Base-by-base conservation (phyloP, 768 basidiomycete species). In the Termitomyces sp. region DNA sequence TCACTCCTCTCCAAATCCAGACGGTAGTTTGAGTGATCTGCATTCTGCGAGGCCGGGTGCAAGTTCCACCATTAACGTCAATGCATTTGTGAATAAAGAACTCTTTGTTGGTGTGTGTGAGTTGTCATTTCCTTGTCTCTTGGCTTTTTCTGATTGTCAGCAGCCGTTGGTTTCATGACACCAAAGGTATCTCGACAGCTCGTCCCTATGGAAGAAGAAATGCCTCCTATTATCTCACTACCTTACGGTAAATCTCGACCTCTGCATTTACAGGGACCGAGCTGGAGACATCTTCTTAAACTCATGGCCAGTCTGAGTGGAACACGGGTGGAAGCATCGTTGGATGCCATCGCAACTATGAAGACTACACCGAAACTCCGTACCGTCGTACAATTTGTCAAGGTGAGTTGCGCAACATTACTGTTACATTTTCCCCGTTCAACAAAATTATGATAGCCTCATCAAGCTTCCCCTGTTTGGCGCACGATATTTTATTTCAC, bases 361-460 rank as follows among this genome's bases (percentile, higher is more conserved):
- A 86, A 85, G 64, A 73, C 72, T 1, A 80, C 81, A 6, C 74
- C 86, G 52, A 80, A 78, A 59, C 72, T 93, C 46, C 85, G 91
- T 43, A 85, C 85, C 0, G 87, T 92, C 0, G 72, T 93, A 56
- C 90, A 92, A 64, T 90, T 92, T 64, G 77, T 90, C 51, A 88
- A 85, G 77, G 90, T 89, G 63, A 53, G 79, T 64, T 22, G 22
- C 24, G 8, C 28, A 36, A 35, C 26, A 18, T 30, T 9, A n/a
- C 12, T 20, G 47, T 14, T 36, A 48, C 38, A 35, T 33, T 47
- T 32, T 16, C 3, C 7, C 14, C 12, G 4, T 35, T 35, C 22
- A 53, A 40, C 36, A 28, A 46, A 60, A 46, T 36, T n/a, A 26
- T 30, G 6, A 43, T 44, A 91, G 88, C 76, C 85, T 9, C 82